These are phyloP conservation scores for Beauveria scarabaeidicola DNA, from an alignment of 2,329 filamentous ascomycete genomes.

Conservation along the genomic window DNA sequence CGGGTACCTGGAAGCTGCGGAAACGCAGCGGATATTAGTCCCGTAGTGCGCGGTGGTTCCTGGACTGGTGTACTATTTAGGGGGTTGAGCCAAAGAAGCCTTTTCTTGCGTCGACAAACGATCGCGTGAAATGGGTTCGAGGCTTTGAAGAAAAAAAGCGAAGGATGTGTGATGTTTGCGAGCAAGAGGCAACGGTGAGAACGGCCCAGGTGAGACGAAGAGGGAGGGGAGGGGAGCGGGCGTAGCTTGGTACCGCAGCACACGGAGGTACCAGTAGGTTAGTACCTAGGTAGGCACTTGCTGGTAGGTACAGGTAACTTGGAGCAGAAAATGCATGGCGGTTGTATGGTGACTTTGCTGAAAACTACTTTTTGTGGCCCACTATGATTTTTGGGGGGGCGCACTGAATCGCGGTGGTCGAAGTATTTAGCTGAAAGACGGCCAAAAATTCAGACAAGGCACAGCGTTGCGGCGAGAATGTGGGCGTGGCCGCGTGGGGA, in stretches of 20 bases:
- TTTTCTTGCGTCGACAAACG: neutral
- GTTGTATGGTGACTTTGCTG: neutral
- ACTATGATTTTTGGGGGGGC: neutral
- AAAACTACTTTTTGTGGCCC: neutral
- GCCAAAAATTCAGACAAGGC: slow-evolving; percentile 4
- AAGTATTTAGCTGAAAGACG: neutral
- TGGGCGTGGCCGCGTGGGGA: neutral
- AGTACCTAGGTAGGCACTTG: neutral
- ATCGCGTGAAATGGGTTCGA: neutral
- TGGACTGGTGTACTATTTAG: neutral
- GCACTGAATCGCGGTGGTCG: neutral
- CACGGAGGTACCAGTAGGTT: too few relatives aligned
- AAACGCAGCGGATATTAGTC: slow-evolving; percentile 1
- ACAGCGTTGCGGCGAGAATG: neutral
- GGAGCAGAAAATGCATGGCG: neutral
- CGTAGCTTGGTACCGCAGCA: neutral
- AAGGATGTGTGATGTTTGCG: slow-evolving; percentile 6
- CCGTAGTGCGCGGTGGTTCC: neutral
- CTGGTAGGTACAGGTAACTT: neutral
- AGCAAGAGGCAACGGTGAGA: slow-evolving; percentile 1
- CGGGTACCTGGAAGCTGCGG: slow-evolving; percentile 4
- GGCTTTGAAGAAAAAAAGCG: neutral
- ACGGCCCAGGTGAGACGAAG: neutral
- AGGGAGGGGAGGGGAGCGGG: neutral
- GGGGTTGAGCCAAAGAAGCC: neutral